These are phyloP conservation scores for Pontederia paniculata DNA, from an alignment of 176 grass and related monocot species.

Conservation along the genomic window DNA sequence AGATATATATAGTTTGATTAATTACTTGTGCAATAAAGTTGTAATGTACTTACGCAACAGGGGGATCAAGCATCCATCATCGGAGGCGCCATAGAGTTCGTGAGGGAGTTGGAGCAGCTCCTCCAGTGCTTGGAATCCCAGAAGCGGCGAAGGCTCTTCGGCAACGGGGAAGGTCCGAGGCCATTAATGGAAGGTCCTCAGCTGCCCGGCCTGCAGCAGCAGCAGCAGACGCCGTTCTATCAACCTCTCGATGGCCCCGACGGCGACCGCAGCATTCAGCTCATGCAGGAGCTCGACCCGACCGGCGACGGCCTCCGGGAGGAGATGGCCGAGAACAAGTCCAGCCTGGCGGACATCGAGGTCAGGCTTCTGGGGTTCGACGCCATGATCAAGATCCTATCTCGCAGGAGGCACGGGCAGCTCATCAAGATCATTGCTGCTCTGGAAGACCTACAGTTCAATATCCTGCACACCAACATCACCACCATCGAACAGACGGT, in stretches of 20 bases:
- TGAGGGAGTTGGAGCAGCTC: constrained; percentile 84
- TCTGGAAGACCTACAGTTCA: constrained; percentile 82
- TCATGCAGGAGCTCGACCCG: constrained; percentile 44
- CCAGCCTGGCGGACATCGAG: constrained; percentile 83
- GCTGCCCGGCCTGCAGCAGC: constrained; percentile 14
- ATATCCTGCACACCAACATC: constrained; percentile 89
- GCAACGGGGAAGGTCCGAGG: constrained; percentile 35
- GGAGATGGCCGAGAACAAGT: constrained; percentile 89
- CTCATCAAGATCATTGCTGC: constrained; percentile 81
- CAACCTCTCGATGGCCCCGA: constrained; percentile 38
- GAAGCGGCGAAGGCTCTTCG: constrained; percentile 59
- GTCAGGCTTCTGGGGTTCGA: constrained; percentile 63
- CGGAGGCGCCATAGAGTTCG: constrained; percentile 91
- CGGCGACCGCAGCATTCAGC: constrained; percentile 18
- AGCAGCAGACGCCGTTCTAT: constrained; percentile 22
- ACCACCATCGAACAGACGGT: constrained; percentile 99
- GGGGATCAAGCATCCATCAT: constrained; percentile 95
- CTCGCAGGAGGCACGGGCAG: constrained; percentile 54
- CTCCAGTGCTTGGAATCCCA: constrained; percentile 94
- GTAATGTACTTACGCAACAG: constrained; percentile 23
- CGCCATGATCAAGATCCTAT: constrained; percentile 85
- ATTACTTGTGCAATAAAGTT: too few species aligned
- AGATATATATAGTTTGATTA: too few species aligned
- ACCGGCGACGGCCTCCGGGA: constrained; percentile 28
- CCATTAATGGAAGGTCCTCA: constrained; percentile 25